Evolutionary conservation across 768 basidiomycete species (phyloP).

Genomic region (Agrocybe pediades): DNA sequence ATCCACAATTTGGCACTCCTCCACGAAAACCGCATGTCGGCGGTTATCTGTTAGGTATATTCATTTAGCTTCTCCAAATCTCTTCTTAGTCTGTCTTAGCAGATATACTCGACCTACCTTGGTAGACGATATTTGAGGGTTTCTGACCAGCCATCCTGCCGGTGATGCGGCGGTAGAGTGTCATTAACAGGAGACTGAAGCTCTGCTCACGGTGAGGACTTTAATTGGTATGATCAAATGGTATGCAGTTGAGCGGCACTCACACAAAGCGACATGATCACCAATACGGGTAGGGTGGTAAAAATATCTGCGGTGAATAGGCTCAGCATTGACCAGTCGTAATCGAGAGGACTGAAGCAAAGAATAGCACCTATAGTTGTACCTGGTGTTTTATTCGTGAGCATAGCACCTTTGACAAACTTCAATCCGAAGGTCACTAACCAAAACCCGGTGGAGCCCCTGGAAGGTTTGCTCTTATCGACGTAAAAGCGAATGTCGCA

Average conservation of each 20-base stretch:
- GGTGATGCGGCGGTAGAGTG: background rate
- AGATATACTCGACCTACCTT: too few species aligned
- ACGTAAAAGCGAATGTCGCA: conserved; percentile 3
- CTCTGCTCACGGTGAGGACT: background rate
- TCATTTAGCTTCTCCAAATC: too few species aligned
- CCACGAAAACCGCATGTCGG: too few species aligned
- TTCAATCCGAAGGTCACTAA: background rate
- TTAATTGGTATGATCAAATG: background rate
- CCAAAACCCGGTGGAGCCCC: conserved; percentile 6
- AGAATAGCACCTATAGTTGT: conserved; percentile 1
- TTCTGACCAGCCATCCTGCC: background rate
- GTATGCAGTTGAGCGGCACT: background rate
- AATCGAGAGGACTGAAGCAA: background rate
- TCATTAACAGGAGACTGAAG: conserved; percentile 1
- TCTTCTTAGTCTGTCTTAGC: too few species aligned
- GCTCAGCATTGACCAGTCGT: background rate
- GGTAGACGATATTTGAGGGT: background rate
- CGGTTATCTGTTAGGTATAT: too few species aligned
- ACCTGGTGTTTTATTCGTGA: background rate
- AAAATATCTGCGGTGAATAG: background rate
- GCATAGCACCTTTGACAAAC: background rate
- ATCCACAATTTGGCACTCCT: too few species aligned
- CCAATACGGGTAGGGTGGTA: conserved; percentile 3
- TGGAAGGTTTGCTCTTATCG: conserved; percentile 6
- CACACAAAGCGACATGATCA: conserved; percentile 8